Evolutionary conservation across 228 moss, liverwort and hornwort genomes (phyloP).

Genomic region (Sphagnum fallax): DNA sequence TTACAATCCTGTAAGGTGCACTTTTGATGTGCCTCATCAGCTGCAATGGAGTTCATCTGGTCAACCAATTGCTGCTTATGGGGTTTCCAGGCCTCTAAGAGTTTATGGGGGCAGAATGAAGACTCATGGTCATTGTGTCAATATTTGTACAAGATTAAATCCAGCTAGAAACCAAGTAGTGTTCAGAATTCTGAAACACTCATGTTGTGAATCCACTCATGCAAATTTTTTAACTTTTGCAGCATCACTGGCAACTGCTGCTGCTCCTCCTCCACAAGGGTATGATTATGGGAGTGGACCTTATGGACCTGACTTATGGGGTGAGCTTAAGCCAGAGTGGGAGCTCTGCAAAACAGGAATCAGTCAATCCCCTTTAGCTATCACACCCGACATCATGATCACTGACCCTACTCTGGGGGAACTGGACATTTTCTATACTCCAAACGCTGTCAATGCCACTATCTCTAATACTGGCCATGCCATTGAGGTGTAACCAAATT

Average conservation of each 20-base stretch:
- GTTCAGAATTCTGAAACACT: too few species aligned
- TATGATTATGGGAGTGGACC: slow-evolving; percentile 40
- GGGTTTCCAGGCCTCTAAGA: too few species aligned
- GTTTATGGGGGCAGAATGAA: too few species aligned
- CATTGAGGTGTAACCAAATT: slow-evolving; percentile 16
- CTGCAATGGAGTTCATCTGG: too few species aligned
- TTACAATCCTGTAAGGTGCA: too few species aligned
- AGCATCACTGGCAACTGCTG: slow-evolving; percentile 1
- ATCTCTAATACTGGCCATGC: slow-evolving; percentile 21
- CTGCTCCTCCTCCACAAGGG: neutral
- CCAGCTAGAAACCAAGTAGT: too few species aligned
- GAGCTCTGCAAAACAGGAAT: slow-evolving; percentile 29
- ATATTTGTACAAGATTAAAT: too few species aligned
- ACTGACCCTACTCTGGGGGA: slow-evolving; percentile 32
- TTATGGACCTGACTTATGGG: slow-evolving; percentile 34
- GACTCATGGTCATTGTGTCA: too few species aligned
- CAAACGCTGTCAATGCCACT: slow-evolving; percentile 21
- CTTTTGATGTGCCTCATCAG: too few species aligned
- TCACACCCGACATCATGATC: slow-evolving; percentile 32
- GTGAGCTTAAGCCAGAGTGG: slow-evolving; percentile 30
- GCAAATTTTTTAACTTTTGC: too few species aligned
- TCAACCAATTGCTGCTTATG: too few species aligned
- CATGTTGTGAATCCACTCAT: too few species aligned
- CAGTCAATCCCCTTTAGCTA: slow-evolving; percentile 38
- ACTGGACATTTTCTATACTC: slow-evolving; percentile 29